A percentile compares a stretch with the other conserved stretches of the same genome.
These are phyloP conservation scores for Sugiyamaella xylanicola DNA, from an alignment of 1,139 yeast species.

Conservation along the genomic window DNA sequence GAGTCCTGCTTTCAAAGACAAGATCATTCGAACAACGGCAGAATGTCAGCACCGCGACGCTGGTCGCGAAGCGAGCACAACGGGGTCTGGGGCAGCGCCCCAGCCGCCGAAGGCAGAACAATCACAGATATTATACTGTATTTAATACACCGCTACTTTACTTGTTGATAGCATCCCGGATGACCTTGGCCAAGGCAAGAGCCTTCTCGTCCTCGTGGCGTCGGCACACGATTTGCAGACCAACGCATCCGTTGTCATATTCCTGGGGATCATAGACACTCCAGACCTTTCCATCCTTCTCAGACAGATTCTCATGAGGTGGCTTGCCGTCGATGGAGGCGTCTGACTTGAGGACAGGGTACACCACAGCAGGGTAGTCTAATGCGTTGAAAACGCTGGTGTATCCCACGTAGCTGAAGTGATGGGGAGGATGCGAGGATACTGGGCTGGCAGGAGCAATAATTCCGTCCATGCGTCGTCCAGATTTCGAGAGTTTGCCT, in stretches of 20 bases:
- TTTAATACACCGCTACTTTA: not conserved
- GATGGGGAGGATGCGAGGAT: constrained; percentile 35
- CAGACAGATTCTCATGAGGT: constrained; percentile 36
- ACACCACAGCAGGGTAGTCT: constrained; percentile 51
- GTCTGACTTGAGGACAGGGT: constrained; percentile 53
- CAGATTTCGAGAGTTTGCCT: constrained; percentile 28
- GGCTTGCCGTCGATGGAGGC: constrained; percentile 40
- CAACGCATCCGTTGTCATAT: constrained; percentile 55
- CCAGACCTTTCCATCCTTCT: constrained; percentile 37
- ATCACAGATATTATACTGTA: not conserved
- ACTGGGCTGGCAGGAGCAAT: constrained; percentile 41
- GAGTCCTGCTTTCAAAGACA: not conserved
- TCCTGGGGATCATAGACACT: constrained; percentile 49
- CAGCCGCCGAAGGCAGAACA: not conserved
- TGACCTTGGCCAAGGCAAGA: constrained; percentile 43
- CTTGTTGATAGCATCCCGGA: constrained; percentile 18
- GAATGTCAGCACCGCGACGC: too few species aligned
- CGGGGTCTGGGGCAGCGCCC: not conserved
- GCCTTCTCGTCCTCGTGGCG: constrained; percentile 57
- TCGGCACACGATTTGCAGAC: constrained; percentile 53
- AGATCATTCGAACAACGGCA: not conserved
- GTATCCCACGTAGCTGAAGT: constrained; percentile 36
- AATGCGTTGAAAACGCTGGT: constrained; percentile 51
- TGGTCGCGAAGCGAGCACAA: constrained; percentile 2
- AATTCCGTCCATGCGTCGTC: constrained; percentile 42